phyloP scores from a whole-genome alignment of 768 basidiomycete genomes.

The Dendrothele bispora region DNA sequence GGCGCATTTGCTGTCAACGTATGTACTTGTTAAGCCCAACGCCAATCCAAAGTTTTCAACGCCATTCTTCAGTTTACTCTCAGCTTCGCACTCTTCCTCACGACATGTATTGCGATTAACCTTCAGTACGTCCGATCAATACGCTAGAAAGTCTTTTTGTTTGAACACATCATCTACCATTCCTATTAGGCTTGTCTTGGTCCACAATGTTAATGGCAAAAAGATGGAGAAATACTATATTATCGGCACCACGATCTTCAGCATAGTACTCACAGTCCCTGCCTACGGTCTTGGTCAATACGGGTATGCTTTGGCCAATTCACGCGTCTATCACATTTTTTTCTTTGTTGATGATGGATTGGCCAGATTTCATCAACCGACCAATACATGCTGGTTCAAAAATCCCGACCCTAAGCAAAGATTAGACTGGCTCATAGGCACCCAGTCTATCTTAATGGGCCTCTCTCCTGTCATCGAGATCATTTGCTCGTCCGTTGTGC shows the following conservation, averaged over 20 bases:
- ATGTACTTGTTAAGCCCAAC: neutral
- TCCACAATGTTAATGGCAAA: constrained; percentile 22
- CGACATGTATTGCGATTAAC: constrained; percentile 25
- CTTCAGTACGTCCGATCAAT: constrained; percentile 13
- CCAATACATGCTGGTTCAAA: constrained; percentile 21
- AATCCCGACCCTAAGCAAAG: constrained; percentile 12
- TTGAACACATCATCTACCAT: no score
- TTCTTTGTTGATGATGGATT: no score
- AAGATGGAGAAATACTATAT: constrained; percentile 28
- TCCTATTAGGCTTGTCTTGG: constrained; percentile 21
- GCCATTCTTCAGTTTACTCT: constrained; percentile 13
- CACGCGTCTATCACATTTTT: neutral
- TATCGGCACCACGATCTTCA: constrained; percentile 14
- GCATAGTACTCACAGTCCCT: constrained; percentile 15
- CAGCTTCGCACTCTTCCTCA: constrained; percentile 21
- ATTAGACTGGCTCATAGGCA: constrained; percentile 26
- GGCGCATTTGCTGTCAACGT: constrained; percentile 23
- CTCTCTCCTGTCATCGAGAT: constrained; percentile 19
- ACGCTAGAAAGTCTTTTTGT: no score
- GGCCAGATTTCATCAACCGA: constrained; percentile 19
- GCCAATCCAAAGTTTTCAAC: neutral
- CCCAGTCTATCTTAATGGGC: no score
- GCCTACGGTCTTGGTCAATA: constrained; percentile 20
- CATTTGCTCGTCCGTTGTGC: constrained; percentile 14
- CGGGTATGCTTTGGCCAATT: constrained; percentile 16